phyloP scores from a whole-genome alignment of 495 filamentous ascomycete species.

The Penicillium goetzii region DNA sequence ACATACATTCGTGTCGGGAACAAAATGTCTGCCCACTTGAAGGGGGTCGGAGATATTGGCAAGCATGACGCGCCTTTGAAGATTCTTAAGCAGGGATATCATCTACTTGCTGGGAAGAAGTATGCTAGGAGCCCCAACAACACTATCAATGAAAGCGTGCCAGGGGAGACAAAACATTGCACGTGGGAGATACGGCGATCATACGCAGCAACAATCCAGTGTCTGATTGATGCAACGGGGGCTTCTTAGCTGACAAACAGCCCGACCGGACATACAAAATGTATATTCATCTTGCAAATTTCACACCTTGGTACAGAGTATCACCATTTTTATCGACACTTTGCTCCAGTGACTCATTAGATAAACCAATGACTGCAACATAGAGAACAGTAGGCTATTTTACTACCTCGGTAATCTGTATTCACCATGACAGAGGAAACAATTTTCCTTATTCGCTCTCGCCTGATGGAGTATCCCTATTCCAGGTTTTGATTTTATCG shows the following conservation, averaged over 20 bases:
- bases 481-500: no score
- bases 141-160: neutral
- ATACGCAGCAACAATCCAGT: neutral
- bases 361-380: no score
- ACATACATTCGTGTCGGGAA: constrained; percentile 10
- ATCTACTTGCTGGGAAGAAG: constrained; percentile 1
- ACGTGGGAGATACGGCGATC: constrained; percentile 6
- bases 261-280: neutral
- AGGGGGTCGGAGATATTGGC: constrained; percentile 10
- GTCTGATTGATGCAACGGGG: neutral
- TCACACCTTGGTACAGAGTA: neutral
- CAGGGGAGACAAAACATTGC: neutral
- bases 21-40: constrained; percentile 9
- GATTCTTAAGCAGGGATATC: constrained; percentile 8
- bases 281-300: neutral
- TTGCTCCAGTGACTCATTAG: no score
- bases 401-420: no score
- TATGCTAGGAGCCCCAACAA: neutral
- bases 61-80: constrained; percentile 4
- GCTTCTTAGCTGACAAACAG: neutral
- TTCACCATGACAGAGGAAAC: no score
- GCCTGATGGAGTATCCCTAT: no score
- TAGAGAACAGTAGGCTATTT: no score
- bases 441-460: no score
- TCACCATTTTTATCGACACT: no score